Percentiles rank a stretch among this genome's conserved stretches.
Conservation (phyloP, 2,329 filamentous ascomycete genomes). For the Phaeosphaeria sp. region DNA sequence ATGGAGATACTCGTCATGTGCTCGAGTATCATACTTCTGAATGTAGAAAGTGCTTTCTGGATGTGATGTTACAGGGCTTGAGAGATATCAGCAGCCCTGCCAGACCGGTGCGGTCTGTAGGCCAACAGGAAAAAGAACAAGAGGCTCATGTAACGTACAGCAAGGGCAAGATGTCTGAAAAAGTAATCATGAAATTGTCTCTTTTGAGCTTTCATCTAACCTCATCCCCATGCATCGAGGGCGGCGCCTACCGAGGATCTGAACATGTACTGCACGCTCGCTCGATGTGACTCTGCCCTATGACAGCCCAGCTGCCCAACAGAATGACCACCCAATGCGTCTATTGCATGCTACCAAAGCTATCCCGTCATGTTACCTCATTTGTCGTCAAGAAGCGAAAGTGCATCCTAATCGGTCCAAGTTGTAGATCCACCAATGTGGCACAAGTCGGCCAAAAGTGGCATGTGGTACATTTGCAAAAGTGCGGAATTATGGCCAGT, state of each 20-base stretch:
- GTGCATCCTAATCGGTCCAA: not conserved
- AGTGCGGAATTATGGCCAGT: not conserved
- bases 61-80: too few species aligned
- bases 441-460: not conserved
- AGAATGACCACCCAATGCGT: not conserved
- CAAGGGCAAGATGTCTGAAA: not conserved
- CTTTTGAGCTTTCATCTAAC: not conserved
- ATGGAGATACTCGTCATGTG: too few species aligned
- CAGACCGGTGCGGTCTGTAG: too few species aligned
- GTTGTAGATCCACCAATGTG: not conserved
- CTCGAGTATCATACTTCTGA: too few species aligned
- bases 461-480: not conserved
- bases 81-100: not conserved
- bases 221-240: not conserved
- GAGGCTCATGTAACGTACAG: not conserved
- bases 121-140: not conserved
- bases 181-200: not conserved
- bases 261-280: not conserved
- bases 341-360: constrained; percentile 1
- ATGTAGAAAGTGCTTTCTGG: too few species aligned
- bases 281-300: not conserved
- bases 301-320: constrained; percentile 1
- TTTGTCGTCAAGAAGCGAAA: constrained; percentile 7
- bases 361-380: constrained; percentile 2
- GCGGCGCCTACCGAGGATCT: not conserved